Evolutionary conservation across 768 basidiomycete genomes (phyloP), one percentile per base, ranked within the genome.

Genomic region (Amanita rubescens): DNA sequence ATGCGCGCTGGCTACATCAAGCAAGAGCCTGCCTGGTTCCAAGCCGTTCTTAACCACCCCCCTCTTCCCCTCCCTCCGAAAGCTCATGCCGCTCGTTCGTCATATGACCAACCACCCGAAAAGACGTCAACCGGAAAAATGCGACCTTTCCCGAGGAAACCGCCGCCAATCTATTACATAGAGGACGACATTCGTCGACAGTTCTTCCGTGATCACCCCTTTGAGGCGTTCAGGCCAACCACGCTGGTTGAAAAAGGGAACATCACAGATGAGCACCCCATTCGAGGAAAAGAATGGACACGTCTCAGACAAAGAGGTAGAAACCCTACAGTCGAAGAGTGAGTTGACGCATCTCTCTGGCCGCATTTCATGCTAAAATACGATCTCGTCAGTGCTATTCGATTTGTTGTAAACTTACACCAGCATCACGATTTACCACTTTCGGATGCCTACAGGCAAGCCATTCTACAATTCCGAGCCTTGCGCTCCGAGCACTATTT

Each of bases 181-280:
- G 92, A 95, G 64, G 96, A 99, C 67, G 75, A 79, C 57, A 73
- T 98, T 54, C 83, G 96, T 33, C 76, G 82, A 51, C 90, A 90
- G 66, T 98, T 99, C 76, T 98, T 94, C 74, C 75, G 76, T 38
- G 96, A 99, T 72, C 94, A 96, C 66, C 94, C 96, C 6, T 96
- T 96, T 63, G 94, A 99, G 71, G 87, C 92, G 1, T 89, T 94
- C 69, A 77, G 94, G 39, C 83, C 92, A 1, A 74, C 75, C 8
- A 83, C 79, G 10, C 66, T 99, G 49, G 80, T 90, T 0, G 96
- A 99, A 69, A 76, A 75, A 14, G 81, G 73, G 17, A 66, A 65
- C 15, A 73, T 90, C 47, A 75, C 78, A 62, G 70, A 75, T 17
- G 72, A 78, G 39, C 80, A 86, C 61, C 75, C 76, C 14, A 62